Evolutionary conservation across 225 moss, liverwort and hornwort genomes (phyloP).

Genomic region (Thuidium tamariscinum): DNA sequence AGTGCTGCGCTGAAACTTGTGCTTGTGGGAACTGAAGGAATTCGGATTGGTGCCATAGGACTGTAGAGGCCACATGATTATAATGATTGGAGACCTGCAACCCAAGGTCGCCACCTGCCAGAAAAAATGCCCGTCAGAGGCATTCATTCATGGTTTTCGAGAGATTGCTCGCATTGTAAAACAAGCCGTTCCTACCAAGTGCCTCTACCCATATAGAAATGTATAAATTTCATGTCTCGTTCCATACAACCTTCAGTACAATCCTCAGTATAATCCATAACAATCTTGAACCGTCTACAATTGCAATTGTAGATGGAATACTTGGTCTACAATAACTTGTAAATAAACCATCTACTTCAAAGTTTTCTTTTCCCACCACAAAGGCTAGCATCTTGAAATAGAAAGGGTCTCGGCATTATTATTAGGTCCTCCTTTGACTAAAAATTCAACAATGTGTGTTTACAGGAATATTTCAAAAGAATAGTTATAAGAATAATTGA

Average conservation of each 20-base stretch:
- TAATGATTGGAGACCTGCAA: background rate
- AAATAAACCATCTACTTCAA: background rate
- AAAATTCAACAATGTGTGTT: background rate
- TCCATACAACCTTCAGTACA: background rate
- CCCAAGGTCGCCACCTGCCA: background rate
- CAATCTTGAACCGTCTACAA: background rate
- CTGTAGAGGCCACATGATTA: background rate
- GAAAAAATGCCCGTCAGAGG: background rate
- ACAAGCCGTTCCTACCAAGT: background rate
- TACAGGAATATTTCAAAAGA: background rate
- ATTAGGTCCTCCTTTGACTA: background rate
- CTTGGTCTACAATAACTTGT: too few species aligned
- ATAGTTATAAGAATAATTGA: background rate
- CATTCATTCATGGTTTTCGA: background rate
- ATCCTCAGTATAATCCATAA: background rate
- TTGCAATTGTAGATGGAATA: background rate
- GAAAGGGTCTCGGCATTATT: background rate
- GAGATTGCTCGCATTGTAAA: background rate
- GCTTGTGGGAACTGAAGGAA: background rate
- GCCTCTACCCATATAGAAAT: background rate
- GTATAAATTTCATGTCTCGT: background rate
- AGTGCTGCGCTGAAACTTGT: background rate
- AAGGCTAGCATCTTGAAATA: background rate
- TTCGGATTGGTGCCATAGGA: background rate
- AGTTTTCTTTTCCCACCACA: background rate